A percentile compares a stretch with the other conserved stretches of the same genome.
These are phyloP conservation scores for Cyclostephanos tholiformis DNA, from an alignment of 108 stramenopile species.

Conservation along the genomic window DNA sequence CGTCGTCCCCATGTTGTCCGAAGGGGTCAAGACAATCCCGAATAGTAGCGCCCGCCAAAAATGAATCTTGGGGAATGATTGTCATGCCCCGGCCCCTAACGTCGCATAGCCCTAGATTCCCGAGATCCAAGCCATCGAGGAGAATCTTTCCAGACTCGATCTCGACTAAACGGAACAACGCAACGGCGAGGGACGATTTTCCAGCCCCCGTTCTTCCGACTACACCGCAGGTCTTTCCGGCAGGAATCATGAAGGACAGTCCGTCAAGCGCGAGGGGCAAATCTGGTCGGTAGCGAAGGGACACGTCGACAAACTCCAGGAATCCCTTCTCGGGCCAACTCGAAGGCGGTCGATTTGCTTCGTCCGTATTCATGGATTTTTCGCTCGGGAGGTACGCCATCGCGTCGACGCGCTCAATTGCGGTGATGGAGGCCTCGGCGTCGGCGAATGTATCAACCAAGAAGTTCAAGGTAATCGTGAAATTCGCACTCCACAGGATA, in stretches of 20 bases:
- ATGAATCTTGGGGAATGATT: constrained; percentile 98
- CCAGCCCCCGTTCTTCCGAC: constrained; percentile 82
- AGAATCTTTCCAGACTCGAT: constrained; percentile 78
- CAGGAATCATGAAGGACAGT: constrained; percentile 64
- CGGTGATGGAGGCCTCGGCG: constrained; percentile 84
- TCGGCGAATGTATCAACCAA: constrained; percentile 76
- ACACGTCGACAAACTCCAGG: constrained; percentile 70
- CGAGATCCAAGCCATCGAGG: constrained; percentile 84
- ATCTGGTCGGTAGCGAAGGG: constrained; percentile 70
- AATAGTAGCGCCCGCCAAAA: constrained; percentile 89
- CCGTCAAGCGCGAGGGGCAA: constrained; percentile 74
- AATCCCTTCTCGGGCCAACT: constrained; percentile 69
- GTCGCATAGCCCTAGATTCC: constrained; percentile 65
- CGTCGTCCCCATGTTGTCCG: constrained; percentile 62
- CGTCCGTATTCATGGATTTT: constrained; percentile 56
- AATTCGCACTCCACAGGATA: constrained; percentile 57
- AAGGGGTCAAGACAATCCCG: constrained; percentile 93
- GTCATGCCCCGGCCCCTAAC: constrained; percentile 81
- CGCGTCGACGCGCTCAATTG: constrained; percentile 76
- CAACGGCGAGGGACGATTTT: constrained; percentile 68
- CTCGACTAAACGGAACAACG: constrained; percentile 83
- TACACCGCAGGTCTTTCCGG: constrained; percentile 73
- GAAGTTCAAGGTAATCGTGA: constrained; percentile 82
- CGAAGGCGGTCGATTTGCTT: constrained; percentile 17
- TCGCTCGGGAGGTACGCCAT: constrained; percentile 65